These are phyloP conservation scores for Candida silvicultrix DNA, from an alignment of 805 yeast species.

Conservation along the genomic window DNA sequence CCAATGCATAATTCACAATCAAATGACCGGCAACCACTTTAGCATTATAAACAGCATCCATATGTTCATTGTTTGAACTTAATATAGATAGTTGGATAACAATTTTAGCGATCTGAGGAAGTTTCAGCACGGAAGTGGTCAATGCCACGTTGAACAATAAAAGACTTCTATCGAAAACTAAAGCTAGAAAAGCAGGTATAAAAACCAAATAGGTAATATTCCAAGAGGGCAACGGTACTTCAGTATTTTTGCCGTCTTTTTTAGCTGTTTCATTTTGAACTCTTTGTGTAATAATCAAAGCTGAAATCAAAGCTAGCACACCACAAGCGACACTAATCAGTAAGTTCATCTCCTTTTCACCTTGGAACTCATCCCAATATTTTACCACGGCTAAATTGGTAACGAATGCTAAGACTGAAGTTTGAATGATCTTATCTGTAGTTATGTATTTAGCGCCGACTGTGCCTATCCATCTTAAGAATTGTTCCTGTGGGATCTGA, in stretches of 20 bases:
- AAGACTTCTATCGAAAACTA: slow-evolving; percentile 20
- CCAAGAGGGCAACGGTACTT: slow-evolving; percentile 22
- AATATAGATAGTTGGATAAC: slow-evolving; percentile 16
- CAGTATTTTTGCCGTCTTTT: background rate
- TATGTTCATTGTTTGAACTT: slow-evolving; percentile 17
- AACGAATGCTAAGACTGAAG: slow-evolving; percentile 19
- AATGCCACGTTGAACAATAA: slow-evolving; percentile 25
- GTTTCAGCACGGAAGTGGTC: slow-evolving; percentile 23
- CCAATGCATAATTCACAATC: slow-evolving; percentile 19
- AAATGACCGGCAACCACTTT: slow-evolving; percentile 22
- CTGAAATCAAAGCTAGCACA: slow-evolving; percentile 17
- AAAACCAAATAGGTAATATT: slow-evolving; percentile 27
- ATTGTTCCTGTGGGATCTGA: slow-evolving; percentile 15
- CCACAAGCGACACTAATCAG: slow-evolving; percentile 18
- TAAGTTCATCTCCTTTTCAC: slow-evolving; percentile 12
- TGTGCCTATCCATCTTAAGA: slow-evolving; percentile 11
- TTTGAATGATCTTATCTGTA: slow-evolving; percentile 20
- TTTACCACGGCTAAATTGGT: slow-evolving; percentile 17
- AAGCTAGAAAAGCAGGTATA: slow-evolving; percentile 25
- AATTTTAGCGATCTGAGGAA: slow-evolving; percentile 16
- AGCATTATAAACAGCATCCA: slow-evolving; percentile 8
- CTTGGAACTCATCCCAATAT: slow-evolving; percentile 4
- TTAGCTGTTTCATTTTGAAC: slow-evolving; percentile 4
- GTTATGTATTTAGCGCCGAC: slow-evolving; percentile 14
- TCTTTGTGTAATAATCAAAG: slow-evolving; percentile 14